A percentile compares a stretch with the other conserved stretches of the same genome.
Conservation (phyloP, 345 rosid genomes). For the Bruguiera sexangula region DNA sequence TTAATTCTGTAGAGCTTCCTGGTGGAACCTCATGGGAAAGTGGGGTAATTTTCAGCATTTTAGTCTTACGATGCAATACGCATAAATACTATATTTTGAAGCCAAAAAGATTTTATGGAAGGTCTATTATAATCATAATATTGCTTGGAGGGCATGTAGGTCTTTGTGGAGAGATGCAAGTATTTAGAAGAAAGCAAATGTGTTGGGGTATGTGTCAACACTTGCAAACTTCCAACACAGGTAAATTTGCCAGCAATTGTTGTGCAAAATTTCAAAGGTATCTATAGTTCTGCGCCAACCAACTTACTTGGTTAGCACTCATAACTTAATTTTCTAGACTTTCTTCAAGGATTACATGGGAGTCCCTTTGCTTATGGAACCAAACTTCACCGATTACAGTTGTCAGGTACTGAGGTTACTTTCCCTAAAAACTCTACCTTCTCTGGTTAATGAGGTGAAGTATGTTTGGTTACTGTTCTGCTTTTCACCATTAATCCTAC, state of each 20-base stretch:
- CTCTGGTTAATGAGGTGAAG: too few relatives aligned
- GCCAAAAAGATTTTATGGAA: too few relatives aligned
- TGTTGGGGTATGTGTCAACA: conserved; percentile 73
- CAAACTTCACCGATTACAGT: conserved; percentile 80
- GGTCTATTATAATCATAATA: neutral
- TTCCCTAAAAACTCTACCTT: neutral
- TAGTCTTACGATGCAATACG: neutral
- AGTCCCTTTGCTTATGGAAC: conserved; percentile 81
- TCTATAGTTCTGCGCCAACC: neutral
- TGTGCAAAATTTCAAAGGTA: neutral
- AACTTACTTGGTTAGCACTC: neutral
- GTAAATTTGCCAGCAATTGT: conserved; percentile 25
- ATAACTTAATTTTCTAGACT: conserved; percentile 34
- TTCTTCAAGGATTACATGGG: conserved; percentile 87
- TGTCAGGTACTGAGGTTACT: conserved; percentile 53
- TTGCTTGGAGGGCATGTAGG: conserved; percentile 34
- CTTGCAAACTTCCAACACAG: conserved; percentile 97
- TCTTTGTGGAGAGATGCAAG: conserved; percentile 84
- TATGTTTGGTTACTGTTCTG: neutral
- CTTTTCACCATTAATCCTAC: neutral
- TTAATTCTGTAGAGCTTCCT: conserved; percentile 71
- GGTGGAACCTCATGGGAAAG: conserved; percentile 67
- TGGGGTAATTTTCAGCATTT: conserved; percentile 48
- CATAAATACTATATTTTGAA: too few relatives aligned
- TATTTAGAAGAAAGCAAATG: conserved; percentile 95